A percentile compares a stretch with the other conserved stretches of the same genome.
These are phyloP conservation scores for Seiridium cupressi DNA, from an alignment of 2,329 filamentous ascomycete species.

Conservation along the genomic window DNA sequence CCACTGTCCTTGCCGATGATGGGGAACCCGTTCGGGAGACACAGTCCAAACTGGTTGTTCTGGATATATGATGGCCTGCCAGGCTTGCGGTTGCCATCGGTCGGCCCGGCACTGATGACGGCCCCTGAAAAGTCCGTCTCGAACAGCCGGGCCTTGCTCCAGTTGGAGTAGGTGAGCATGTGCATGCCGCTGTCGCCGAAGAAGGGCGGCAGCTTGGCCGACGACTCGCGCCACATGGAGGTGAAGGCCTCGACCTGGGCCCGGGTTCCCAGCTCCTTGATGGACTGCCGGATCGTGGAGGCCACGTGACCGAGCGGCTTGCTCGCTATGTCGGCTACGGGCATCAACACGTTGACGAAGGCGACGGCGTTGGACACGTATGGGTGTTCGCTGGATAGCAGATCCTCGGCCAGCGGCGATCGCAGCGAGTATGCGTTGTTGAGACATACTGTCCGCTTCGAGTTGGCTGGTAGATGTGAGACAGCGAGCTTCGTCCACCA, in stretches of 20 bases:
- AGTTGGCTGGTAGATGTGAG: slow-evolving; percentile 16
- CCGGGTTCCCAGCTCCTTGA: slow-evolving; percentile 28
- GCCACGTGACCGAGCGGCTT: slow-evolving; percentile 29
- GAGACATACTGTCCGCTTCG: slow-evolving; percentile 25
- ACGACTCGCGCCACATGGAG: slow-evolving; percentile 19
- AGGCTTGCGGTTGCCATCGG: slow-evolving; percentile 5
- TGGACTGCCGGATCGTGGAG: slow-evolving; percentile 22
- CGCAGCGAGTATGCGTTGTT: slow-evolving; percentile 33
- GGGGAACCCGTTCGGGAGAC: slow-evolving; percentile 23
- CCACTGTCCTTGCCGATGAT: slow-evolving; percentile 26
- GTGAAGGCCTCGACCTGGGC: slow-evolving; percentile 33
- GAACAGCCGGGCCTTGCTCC: slow-evolving; percentile 27
- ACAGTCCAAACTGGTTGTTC: slow-evolving; percentile 19
- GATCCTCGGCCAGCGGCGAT: slow-evolving; percentile 17
- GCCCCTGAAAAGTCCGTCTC: slow-evolving; percentile 26
- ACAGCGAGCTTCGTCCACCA: slow-evolving; percentile 31
- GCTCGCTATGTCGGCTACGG: slow-evolving; percentile 19
- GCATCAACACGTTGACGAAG: slow-evolving; percentile 21
- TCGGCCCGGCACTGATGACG: neutral
- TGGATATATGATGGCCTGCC: slow-evolving; percentile 22
- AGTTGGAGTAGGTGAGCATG: slow-evolving; percentile 29
- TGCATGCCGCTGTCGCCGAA: slow-evolving; percentile 31
- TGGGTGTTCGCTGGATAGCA: slow-evolving; percentile 17
- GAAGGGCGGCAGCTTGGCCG: slow-evolving; percentile 23
- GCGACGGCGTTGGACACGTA: slow-evolving; percentile 30